A percentile compares a stretch with the other conserved stretches of the same genome.
Conservation (phyloP, 441 rosid genomes). For the Aquilaria agallochum region DNA sequence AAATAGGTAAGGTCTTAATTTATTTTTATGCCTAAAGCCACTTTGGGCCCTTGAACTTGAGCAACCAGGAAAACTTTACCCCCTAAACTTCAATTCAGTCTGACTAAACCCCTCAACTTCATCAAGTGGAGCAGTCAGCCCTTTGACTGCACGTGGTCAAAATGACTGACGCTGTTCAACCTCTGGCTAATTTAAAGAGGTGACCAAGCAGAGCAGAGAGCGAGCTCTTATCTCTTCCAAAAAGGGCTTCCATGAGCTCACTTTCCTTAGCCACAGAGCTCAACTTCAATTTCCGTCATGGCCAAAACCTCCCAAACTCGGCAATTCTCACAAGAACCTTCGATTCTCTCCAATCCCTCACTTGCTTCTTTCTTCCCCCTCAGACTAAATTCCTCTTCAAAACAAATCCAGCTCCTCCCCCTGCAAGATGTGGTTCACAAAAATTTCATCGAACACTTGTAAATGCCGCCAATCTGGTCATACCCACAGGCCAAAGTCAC, state of each 20-base stretch:
- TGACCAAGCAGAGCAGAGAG: too few species aligned
- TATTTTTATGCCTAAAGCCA: too few species aligned
- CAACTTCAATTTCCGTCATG: slow-evolving; percentile 29
- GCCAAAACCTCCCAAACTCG: slow-evolving; percentile 13
- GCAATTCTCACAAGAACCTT: slow-evolving; percentile 24
- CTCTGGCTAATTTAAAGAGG: too few species aligned
- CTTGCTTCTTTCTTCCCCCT: slow-evolving; percentile 42
- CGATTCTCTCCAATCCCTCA: slow-evolving; percentile 20
- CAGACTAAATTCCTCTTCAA: slow-evolving; percentile 24
- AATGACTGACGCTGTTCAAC: too few species aligned
- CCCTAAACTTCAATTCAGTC: too few species aligned
- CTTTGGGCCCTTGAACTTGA: too few species aligned
- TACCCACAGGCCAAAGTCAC: slow-evolving; percentile 20
- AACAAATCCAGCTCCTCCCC: slow-evolving; percentile 25
- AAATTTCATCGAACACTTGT: slow-evolving; percentile 37
- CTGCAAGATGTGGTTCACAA: slow-evolving; percentile 22
- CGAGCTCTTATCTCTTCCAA: slow-evolving; percentile 19
- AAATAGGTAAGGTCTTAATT: too few species aligned
- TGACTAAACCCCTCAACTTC: too few species aligned
- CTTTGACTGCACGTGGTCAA: too few species aligned
- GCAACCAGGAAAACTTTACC: too few species aligned
- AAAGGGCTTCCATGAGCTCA: slow-evolving; percentile 32
- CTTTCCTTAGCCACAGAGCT: slow-evolving; percentile 24
- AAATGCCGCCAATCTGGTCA: slow-evolving; percentile 18
- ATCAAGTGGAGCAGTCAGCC: too few species aligned